phyloP scores from a whole-genome alignment of 176 grass and related monocot species.

The Carex littledalei region DNA sequence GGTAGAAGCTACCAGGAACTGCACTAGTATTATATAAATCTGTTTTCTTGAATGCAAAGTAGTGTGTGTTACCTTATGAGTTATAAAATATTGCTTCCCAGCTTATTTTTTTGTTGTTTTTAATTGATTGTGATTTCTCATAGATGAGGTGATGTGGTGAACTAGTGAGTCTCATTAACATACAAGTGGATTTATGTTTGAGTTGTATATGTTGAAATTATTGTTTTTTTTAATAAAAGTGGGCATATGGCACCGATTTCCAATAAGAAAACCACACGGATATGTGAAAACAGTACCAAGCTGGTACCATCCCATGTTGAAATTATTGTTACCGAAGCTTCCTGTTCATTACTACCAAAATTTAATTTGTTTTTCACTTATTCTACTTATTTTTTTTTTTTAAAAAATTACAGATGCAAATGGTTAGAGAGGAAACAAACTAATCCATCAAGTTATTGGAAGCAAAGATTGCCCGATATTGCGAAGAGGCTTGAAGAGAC shows the following conservation, averaged over 20 bases:
- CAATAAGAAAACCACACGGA: too few relatives aligned
- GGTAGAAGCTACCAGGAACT: background rate
- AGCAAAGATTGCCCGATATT: constrained; percentile 19
- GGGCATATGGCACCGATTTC: too few relatives aligned
- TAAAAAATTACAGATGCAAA: constrained; percentile 14
- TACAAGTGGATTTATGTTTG: background rate
- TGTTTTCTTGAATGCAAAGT: background rate
- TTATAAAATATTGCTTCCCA: background rate
- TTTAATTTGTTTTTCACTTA: background rate
- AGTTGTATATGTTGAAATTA: background rate
- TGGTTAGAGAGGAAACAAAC: constrained; percentile 26
- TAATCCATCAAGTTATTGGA: background rate
- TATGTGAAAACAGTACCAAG: too few relatives aligned
- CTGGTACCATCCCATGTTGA: too few relatives aligned
- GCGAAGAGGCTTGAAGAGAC: constrained; percentile 27
- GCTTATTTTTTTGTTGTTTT: background rate
- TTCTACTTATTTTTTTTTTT: too few relatives aligned
- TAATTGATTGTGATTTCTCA: background rate
- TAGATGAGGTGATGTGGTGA: background rate
- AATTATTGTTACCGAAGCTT: background rate
- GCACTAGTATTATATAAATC: constrained; percentile 1
- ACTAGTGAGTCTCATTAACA: background rate
- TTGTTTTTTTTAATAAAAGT: background rate
- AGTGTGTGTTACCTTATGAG: background rate
- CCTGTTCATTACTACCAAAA: background rate